These are phyloP conservation scores for Deinandra increscens DNA, from an alignment of 129 eudicot genomes.

Conservation along the genomic window DNA sequence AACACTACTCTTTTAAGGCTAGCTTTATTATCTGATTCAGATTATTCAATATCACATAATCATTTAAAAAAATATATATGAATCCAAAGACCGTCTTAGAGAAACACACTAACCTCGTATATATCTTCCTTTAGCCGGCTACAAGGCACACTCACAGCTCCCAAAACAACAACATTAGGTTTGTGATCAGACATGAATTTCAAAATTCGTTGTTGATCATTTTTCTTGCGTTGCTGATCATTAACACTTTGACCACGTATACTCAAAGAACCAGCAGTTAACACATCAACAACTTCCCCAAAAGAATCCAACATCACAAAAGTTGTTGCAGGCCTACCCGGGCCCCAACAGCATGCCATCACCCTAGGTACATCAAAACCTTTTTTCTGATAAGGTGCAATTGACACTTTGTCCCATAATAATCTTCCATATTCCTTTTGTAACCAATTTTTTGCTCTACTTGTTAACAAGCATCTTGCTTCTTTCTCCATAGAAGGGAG, in stretches of 20 bases:
- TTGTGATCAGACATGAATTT: slow-evolving; percentile 86
- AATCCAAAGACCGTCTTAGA: neutral
- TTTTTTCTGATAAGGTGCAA: slow-evolving; percentile 68
- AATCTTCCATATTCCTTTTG: slow-evolving; percentile 63
- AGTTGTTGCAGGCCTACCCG: slow-evolving; percentile 92
- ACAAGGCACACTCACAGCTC: slow-evolving; percentile 83
- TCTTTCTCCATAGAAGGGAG: slow-evolving; percentile 89
- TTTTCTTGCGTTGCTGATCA: slow-evolving; percentile 86
- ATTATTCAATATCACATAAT: slow-evolving; percentile 4
- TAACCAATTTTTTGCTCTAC: slow-evolving; percentile 73
- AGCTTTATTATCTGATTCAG: neutral
- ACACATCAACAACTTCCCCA: slow-evolving; percentile 80
- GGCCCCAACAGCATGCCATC: slow-evolving; percentile 98
- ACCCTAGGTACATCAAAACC: slow-evolving; percentile 80
- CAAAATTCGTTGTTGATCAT: slow-evolving; percentile 74
- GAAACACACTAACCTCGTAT: slow-evolving; percentile 53
- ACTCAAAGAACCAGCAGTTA: slow-evolving; percentile 76
- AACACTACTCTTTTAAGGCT: neutral
- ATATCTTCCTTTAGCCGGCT: slow-evolving; percentile 87
- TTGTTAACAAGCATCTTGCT: slow-evolving; percentile 65
- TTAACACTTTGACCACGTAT: slow-evolving; percentile 74
- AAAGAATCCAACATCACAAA: slow-evolving; percentile 95
- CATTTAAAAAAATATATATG: neutral
- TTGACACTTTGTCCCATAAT: slow-evolving; percentile 71
- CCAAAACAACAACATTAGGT: slow-evolving; percentile 80